A percentile compares a stretch with the other conserved stretches of the same genome.
phyloP scores from a whole-genome alignment of 1,139 yeast species.

The Scheffersomyces titani region DNA sequence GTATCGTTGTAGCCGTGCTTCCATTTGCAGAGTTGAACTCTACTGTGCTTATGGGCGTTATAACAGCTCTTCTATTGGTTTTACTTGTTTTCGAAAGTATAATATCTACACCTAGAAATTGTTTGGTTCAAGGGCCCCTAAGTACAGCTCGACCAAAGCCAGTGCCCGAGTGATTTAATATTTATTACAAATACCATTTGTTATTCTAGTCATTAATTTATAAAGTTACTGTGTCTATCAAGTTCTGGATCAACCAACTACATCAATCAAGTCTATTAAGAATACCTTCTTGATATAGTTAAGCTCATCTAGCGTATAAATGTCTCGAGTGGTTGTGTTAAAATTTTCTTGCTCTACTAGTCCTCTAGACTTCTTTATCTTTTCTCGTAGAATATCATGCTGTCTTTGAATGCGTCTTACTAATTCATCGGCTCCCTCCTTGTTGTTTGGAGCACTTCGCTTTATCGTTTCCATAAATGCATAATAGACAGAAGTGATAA shows the following conservation, averaged over 20 bases:
- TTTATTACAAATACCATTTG: not conserved
- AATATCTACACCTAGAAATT: conserved; percentile 26
- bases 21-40: conserved; percentile 47
- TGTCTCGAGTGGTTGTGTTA: conserved; percentile 10
- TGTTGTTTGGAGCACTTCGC: conserved; percentile 3
- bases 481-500: conserved; percentile 13
- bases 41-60: conserved; percentile 46
- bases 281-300: conserved; percentile 25
- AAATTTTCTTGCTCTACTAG: conserved; percentile 3
- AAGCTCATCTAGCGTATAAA: conserved; percentile 22
- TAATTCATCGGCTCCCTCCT: conserved; percentile 5
- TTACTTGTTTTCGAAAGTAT: conserved; percentile 39
- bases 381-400: conserved; percentile 11
- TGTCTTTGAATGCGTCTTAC: conserved; percentile 10
- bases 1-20: conserved; percentile 39
- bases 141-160: not conserved
- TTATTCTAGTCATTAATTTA: not conserved
- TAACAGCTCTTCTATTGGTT: conserved; percentile 31
- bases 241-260: not conserved
- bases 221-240: not conserved
- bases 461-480: conserved; percentile 16
- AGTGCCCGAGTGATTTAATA: not conserved
- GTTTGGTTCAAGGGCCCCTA: conserved; percentile 5
- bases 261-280: conserved; percentile 19
- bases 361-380: conserved; percentile 8